Base-by-base conservation (phyloP, 371 early-diverging fungal species). In the Syncephalis fuscata region DNA sequence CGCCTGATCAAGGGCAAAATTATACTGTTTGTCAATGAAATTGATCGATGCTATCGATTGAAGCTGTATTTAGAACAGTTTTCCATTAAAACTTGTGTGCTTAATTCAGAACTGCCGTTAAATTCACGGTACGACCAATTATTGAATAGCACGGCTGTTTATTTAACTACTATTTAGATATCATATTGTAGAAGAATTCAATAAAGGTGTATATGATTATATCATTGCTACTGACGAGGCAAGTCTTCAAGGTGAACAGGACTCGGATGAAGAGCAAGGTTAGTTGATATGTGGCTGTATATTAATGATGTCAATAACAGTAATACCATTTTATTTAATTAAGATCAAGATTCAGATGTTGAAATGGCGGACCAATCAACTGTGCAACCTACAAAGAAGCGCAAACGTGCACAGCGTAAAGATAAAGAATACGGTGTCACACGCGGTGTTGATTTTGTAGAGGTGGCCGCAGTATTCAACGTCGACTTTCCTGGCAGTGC, bases 1-100 rank as follows among this genome's bases (percentile, higher is more conserved):
- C 71, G 74, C 21, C 63, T 93, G 53, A 83, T 92, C 46, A 75
- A 80, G 20, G 92, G 91, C 50, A 94, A 93, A 58, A 75, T 82
- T 50, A 72, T 97, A 41, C 58, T 97, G 39, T 97, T 95, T 70
- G 94, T 92, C 38, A 91, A 89, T 61, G 80, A 80, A 44, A 85
- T 91, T 50, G 93, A 93, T 46, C 73, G 90, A 25, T 83, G 89
- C 53, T 97, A 92, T 65, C 75, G 82, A 20, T 63, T 93, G 10
- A 89, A 88, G 58, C 68, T 97, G 46, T 97, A 92, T 57, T 58
- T 97, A 60, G 95, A 97, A 61, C 91, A 92, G 61, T 97, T 97
- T 58, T 83, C 86, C 3, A 84, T 95, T 55, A 76, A 71, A 48
- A 71, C 82, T 21, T 90, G 92, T 45, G 85, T 92, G 7, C 68